Conservation (phyloP, 1,284 basidiomycete species). For the Malassezia equina region DNA sequence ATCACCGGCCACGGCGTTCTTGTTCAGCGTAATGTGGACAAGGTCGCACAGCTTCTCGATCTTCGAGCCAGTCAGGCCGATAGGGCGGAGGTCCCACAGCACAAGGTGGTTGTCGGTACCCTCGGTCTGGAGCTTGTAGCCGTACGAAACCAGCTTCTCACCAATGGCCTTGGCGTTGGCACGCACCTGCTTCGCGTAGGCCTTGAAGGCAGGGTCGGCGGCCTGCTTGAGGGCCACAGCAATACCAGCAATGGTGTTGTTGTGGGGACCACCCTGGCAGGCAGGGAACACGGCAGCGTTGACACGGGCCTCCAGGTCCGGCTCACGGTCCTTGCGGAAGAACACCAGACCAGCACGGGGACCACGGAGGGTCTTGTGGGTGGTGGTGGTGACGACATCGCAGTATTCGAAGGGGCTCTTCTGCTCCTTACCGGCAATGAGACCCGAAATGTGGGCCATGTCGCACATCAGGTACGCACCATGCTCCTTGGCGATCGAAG, state of each 20-base stretch:
- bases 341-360: conserved; percentile 97
- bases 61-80: conserved; percentile 91
- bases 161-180: conserved; percentile 49
- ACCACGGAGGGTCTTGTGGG: conserved; percentile 97
- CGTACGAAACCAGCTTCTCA: conserved; percentile 38
- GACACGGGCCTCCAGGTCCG: conserved; percentile 83
- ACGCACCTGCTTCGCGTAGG: conserved; percentile 89
- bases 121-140: conserved; percentile 83
- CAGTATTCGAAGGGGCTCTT: conserved; percentile 91
- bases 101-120: conserved; percentile 97
- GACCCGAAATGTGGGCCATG: conserved; percentile 94
- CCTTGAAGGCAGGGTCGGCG: conserved; percentile 76
- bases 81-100: conserved; percentile 91
- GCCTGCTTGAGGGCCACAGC: conserved; percentile 93
- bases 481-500: conserved; percentile 72
- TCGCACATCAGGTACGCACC: conserved; percentile 70
- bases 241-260: conserved; percentile 94
- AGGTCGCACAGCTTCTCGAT: conserved; percentile 97
- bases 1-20: conserved; percentile 94
- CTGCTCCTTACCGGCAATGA: conserved; percentile 85
- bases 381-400: conserved; percentile 60
- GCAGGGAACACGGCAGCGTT: conserved; percentile 99
- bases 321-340: conserved; percentile 85
- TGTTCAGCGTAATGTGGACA: conserved; percentile 66
- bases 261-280: conserved; percentile 99